Percentiles rank a stretch among this genome's conserved stretches.
These are phyloP conservation scores for Trichoderma guizhouense DNA, from an alignment of 2,329 filamentous ascomycete species.

Conservation along the genomic window DNA sequence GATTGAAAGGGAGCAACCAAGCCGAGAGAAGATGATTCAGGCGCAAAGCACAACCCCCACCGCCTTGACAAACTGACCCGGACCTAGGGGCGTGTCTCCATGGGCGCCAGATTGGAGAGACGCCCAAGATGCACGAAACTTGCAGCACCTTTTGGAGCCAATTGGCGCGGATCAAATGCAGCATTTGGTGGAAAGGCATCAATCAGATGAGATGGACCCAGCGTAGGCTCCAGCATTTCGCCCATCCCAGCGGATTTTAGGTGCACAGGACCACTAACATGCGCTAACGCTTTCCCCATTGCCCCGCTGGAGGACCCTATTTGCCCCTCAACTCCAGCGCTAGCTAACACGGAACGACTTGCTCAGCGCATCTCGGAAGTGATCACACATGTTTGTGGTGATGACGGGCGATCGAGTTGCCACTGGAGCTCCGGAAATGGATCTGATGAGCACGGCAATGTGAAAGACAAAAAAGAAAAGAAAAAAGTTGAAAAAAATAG, in stretches of 20 bases:
- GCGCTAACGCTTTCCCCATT: not conserved
- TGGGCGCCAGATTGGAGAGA: not conserved
- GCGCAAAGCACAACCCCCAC: not conserved
- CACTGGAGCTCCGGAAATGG: not conserved
- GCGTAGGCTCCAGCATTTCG: slow-evolving; percentile 13
- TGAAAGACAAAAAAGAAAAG: not conserved
- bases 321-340: slow-evolving; percentile 2
- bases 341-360: not conserved
- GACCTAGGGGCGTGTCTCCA: slow-evolving; percentile 18
- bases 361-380: not conserved
- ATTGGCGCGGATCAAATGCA: not conserved
- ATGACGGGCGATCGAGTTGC: slow-evolving; percentile 2
- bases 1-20: not conserved
- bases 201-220: not conserved
- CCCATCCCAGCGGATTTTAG: not conserved
- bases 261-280: not conserved
- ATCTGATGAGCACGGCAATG: not conserved
- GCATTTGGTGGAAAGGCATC: not conserved
- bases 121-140: not conserved
- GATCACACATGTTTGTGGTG: not conserved
- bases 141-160: slow-evolving; percentile 2
- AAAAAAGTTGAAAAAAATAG: not conserved
- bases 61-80: not conserved
- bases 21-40: not conserved
- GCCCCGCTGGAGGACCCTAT: slow-evolving; percentile 1